Conservation (phyloP, 805 yeast species). For the Ogataea philodendri region DNA sequence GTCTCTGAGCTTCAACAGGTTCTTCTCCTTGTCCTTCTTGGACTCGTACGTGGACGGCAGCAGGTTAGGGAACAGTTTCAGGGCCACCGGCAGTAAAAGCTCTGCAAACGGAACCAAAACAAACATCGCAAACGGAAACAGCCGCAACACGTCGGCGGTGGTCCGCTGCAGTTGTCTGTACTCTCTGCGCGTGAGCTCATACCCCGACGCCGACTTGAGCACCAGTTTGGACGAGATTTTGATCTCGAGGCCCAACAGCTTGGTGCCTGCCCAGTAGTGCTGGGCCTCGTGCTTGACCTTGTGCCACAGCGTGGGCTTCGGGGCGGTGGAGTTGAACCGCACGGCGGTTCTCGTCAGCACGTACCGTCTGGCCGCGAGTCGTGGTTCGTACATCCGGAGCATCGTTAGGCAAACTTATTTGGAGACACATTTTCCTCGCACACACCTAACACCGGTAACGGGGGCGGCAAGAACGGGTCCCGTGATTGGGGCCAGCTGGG, state of each 20-base stretch:
- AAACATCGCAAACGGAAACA: slow-evolving; percentile 90
- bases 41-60: slow-evolving; percentile 90
- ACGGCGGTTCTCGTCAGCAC: too few species aligned
- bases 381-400: slow-evolving; percentile 4
- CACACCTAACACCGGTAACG: slow-evolving; percentile 9
- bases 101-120: slow-evolving; percentile 94
- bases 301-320: slow-evolving; percentile 69
- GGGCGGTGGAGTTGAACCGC: slow-evolving; percentile 14
- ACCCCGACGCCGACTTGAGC: slow-evolving; percentile 80
- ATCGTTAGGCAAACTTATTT: slow-evolving; percentile 1
- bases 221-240: slow-evolving; percentile 79
- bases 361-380: not conserved
- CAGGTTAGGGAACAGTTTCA: slow-evolving; percentile 85
- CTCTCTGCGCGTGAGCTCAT: slow-evolving; percentile 89
- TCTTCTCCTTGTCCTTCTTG: slow-evolving; percentile 53
- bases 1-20: slow-evolving; percentile 49
- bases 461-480: too few species aligned
- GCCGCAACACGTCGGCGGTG: slow-evolving; percentile 73
- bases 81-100: slow-evolving; percentile 79
- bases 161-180: slow-evolving; percentile 86
- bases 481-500: too few species aligned
- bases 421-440: slow-evolving; percentile 8
- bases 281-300: slow-evolving; percentile 83
- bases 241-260: slow-evolving; percentile 84
- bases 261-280: slow-evolving; percentile 95